A percentile compares a stretch with the other conserved stretches of the same genome.
Conservation (phyloP, 2,329 filamentous ascomycete genomes). For the Scolecobasidium constrictum region DNA sequence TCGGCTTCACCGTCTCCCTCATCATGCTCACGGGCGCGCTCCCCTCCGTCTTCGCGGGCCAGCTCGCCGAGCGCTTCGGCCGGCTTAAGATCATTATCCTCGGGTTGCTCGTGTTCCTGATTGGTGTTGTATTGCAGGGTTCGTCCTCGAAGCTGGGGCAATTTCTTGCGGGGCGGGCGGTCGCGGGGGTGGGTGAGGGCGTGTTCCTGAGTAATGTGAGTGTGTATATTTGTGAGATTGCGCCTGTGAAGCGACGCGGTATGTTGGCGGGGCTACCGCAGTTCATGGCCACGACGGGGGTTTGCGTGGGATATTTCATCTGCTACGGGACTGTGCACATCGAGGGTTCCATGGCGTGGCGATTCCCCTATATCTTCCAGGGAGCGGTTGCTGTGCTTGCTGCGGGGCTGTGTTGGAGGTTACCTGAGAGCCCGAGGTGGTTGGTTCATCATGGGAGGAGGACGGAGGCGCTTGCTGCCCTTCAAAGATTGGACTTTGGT, state of each 20-base stretch:
- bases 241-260: conserved; percentile 40
- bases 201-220: conserved; percentile 45
- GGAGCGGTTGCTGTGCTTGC: conserved; percentile 30
- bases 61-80: conserved; percentile 44
- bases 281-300: conserved; percentile 38
- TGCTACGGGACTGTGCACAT: conserved; percentile 45
- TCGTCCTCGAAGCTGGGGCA: conserved; percentile 36
- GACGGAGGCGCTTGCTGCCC: conserved; percentile 29
- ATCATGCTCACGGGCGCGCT: conserved; percentile 46
- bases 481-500: conserved; percentile 14
- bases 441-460: conserved; percentile 37
- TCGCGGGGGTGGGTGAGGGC: conserved; percentile 50
- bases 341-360: conserved; percentile 41
- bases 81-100: conserved; percentile 38
- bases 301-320: conserved; percentile 47
- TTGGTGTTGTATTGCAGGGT: conserved; percentile 44
- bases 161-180: conserved; percentile 43
- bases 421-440: conserved; percentile 50
- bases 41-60: conserved; percentile 45
- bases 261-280: conserved; percentile 43
- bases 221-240: conserved; percentile 53
- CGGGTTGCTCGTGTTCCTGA: conserved; percentile 40
- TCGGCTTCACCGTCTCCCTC: conserved; percentile 48
- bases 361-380: conserved; percentile 43
- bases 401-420: conserved; percentile 26